Evolutionary conservation across 2,329 filamentous ascomycete species (phyloP), one percentile per base, ranked within the genome.

Genomic region (Hyphodiscus sp.): DNA sequence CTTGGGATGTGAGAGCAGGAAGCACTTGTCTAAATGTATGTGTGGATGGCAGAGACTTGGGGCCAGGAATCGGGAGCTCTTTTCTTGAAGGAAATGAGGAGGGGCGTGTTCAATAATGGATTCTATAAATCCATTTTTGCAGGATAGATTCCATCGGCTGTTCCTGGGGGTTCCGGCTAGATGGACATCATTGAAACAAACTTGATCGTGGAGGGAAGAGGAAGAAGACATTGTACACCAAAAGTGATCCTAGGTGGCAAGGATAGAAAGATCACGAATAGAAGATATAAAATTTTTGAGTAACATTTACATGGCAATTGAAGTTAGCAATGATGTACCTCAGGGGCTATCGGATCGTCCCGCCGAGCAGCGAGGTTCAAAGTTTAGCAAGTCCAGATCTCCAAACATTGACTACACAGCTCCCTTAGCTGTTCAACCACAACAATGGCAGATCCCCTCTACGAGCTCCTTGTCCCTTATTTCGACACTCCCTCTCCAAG

Each of bases 21-120:
- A 85, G 41, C 80, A 76, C 63, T 85, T 85, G 68, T 89, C 86
- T 26, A 89, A 74, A 63, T 89, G 86, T 49, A 89, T 80, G 60
- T 89, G 86, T 8, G 86, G 84, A 63, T 89, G 86, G 59, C 84
- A 87, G 2, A 89, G 74, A 9, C 77, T 75, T 2, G 82, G 81
- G 19, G 72, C 69, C 11, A 81, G 61, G 1, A 81, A 67, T 23
- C 54, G 58, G 41, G 20, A 46, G 20, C 13, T 55, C n/a, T 11
- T 20, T 11, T 55, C 42, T 42, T 29, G 15, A 18, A 33, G 38
- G 29, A 51, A 45, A 19, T 43, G n/a, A 42, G 59, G 48, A 19
- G 58, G 55, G 16, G 4, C 33, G 51, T 66, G 55, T 48, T 63
- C 63, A 58, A 61, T 62, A 50, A 69, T 60, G 20, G 63, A 64